Evolutionary conservation across 768 basidiomycete genomes (phyloP).

Genomic region (Gyrodon lividus): DNA sequence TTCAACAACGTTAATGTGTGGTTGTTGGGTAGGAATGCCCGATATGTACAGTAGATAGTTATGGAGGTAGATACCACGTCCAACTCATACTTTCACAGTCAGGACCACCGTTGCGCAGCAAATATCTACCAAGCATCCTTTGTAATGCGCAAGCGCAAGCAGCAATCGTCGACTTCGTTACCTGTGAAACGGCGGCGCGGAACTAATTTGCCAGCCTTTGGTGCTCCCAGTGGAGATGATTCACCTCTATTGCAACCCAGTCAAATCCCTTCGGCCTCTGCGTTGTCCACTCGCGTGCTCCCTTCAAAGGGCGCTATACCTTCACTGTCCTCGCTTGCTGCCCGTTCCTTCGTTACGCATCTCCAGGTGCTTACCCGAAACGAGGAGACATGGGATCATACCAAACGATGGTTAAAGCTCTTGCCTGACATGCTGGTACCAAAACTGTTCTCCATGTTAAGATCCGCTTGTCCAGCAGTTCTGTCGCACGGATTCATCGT

Average conservation of each 20-base stretch:
- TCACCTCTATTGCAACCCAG: constrained; percentile 34
- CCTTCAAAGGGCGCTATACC: constrained; percentile 35
- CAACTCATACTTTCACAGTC: too few relatives aligned
- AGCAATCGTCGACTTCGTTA: neutral
- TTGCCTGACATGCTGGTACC: constrained; percentile 55
- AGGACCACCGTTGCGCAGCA: too few relatives aligned
- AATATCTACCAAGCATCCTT: too few relatives aligned
- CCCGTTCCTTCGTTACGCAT: constrained; percentile 49
- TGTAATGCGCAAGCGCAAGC: constrained; percentile 16
- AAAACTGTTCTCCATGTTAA: constrained; percentile 51
- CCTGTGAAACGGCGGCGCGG: constrained; percentile 17
- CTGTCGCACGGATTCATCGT: constrained; percentile 55
- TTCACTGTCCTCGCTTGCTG: constrained; percentile 48
- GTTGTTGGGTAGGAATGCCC: too few relatives aligned
- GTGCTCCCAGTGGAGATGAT: constrained; percentile 48
- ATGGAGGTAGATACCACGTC: too few relatives aligned
- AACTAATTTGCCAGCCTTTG: constrained; percentile 30
- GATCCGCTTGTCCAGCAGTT: constrained; percentile 46
- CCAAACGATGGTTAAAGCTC: constrained; percentile 39
- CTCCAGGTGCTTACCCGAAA: constrained; percentile 41
- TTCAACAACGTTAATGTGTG: too few relatives aligned
- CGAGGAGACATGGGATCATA: constrained; percentile 38
- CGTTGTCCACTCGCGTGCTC: constrained; percentile 45
- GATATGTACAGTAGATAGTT: too few relatives aligned
- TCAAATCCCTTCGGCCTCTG: constrained; percentile 49